These are phyloP conservation scores for Castanopsis chinensis DNA, from an alignment of 306 rosid genomes.

Conservation along the genomic window DNA sequence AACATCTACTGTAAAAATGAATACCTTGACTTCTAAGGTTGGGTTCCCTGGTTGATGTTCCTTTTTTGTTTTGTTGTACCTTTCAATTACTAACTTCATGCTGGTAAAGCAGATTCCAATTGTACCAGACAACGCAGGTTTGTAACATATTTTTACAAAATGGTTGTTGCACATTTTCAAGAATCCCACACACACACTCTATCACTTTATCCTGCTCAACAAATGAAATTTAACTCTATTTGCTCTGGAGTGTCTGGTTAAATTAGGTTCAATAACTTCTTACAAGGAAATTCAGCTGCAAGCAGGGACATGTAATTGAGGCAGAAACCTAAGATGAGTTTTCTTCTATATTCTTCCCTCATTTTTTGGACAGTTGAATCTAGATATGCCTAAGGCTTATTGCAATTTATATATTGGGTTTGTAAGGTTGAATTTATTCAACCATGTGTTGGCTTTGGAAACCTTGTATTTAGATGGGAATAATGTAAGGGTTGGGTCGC, in stretches of 20 bases:
- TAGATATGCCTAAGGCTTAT: background rate
- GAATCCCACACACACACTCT: background rate
- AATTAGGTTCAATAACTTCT: background rate
- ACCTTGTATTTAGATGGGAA: too few relatives aligned
- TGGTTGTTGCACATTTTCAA: background rate
- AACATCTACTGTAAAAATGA: background rate
- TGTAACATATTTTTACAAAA: background rate
- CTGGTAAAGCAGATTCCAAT: constrained; percentile 39
- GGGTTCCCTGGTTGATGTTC: constrained; percentile 55
- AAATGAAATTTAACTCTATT: background rate
- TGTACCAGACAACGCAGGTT: constrained; percentile 22
- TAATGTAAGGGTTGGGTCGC: too few relatives aligned
- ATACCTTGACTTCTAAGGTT: constrained; percentile 80
- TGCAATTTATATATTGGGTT: background rate
- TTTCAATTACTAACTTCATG: constrained; percentile 70
- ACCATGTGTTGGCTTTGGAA: too few relatives aligned
- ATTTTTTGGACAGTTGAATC: background rate
- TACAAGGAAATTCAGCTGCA: background rate
- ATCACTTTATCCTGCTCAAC: background rate
- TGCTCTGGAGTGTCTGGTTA: background rate
- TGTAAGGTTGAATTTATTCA: too few relatives aligned
- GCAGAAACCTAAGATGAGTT: background rate
- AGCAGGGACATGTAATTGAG: background rate
- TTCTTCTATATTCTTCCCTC: background rate
- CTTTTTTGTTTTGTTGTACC: constrained; percentile 76